Base-by-base conservation (phyloP, 495 filamentous ascomycete genomes). In the Lepidopterella palustris region DNA sequence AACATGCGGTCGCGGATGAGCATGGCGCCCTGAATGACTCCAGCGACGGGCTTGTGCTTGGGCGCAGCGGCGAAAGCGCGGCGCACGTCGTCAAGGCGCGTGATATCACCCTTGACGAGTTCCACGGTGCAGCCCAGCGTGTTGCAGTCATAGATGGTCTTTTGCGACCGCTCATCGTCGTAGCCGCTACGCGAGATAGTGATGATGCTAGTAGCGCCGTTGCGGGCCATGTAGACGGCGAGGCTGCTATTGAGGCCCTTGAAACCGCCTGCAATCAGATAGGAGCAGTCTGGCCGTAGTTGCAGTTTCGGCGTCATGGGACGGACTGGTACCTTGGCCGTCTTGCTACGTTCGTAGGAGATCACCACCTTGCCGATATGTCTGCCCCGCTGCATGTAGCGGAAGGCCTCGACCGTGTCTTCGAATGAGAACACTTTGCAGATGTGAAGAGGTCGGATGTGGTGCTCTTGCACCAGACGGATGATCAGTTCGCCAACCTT, bases 331-430 rank as follows among this genome's bases (percentile, higher is more conserved):
- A 58, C 31, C 9, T 48, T 23, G 23, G 8, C 5, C 0, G 55
- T 25, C n/a, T 0, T 23, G 15, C 31, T n/a, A n/a, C n/a, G 49
- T 51, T 67, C 32, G 59, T n/a, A n/a, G 5, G 55, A 61, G 20
- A 80, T 69, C 18, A 80, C 71, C 0, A 80, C 67, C 54, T 81
- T 82, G 4, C 79, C 78, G 4, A 77, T 71, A 48, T 78, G 77
- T 0, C 63, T 52, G 8, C 74, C 77, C 13, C 53, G 28, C 3
- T 72, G 73, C 55, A 82, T 72, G 45, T 63, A 69, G 0, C 56
- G 26, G 25, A 78, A 68, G 0, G 74, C 74, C 4, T 59, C 53
- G 2, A 48, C 27, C 0, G 69, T 58, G 0, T 68, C 29, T 8
- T 55, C 52, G 48, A 69, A 63, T 0, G 21, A 26, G 52, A 70